Evolutionary conservation across 106 monocot species (phyloP), one percentile per base, ranked within the genome.

Genomic region (Cymbidium sinense): DNA sequence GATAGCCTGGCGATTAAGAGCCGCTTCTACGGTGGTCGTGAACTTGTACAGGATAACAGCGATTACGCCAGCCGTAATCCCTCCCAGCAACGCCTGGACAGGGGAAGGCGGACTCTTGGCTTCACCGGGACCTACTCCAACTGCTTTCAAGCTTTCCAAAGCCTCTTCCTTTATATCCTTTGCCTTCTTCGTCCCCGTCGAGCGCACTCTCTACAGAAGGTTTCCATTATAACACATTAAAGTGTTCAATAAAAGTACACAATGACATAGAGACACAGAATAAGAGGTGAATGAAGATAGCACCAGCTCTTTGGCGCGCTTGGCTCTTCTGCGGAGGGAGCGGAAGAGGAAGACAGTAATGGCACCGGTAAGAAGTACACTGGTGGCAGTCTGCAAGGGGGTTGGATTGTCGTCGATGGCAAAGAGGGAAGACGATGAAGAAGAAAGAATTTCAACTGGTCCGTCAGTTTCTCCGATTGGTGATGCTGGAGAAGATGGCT

Each of bases 281-380:
- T n/a, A n/a, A n/a, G n/a, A n/a, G n/a, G n/a, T n/a, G n/a, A n/a
- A n/a, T n/a, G n/a, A n/a, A n/a, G 31, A 73, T 15, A 0, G 5
- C 3, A 96, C 96, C 78, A 89, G 51, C 55, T 96, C 93, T 70
- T 96, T 91, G 74, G 91, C 91, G 9, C 91, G 86, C 64, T 85
- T 82, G 79, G 91, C 96, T 35, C 96, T 91, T 87, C 96, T 93
- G 81, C 93, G 91, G 78, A 96, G 85, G 71, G 96, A 84, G 64
- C 93, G 90, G 83, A 91, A 96, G 82, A 96, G 96, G 80, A 96
- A 93, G 82, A 93, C 76, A 65, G 96, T 78, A 76, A 96, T 89
- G 77, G 96, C 87, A 74, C 93, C 96, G 73, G 90, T 94, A 69
- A 98, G 94, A 64, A 93, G 91, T 73, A 96, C 82, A 78, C 96